Conservation (phyloP, 179 eudicot genomes). For the Monotropa hypopitys region DNA sequence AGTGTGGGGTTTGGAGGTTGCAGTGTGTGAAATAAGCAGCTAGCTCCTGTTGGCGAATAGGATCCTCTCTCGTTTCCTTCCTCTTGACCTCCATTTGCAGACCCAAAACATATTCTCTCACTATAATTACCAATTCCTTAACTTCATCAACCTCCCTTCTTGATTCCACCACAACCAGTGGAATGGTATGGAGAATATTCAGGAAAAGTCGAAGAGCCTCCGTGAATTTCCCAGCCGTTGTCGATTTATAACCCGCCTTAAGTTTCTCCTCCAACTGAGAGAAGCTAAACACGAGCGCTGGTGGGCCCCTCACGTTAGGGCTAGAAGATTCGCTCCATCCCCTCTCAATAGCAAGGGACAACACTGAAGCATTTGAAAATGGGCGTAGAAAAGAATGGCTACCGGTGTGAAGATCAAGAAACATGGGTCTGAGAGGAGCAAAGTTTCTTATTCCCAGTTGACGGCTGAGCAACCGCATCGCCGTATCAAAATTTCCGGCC, state of each 20-base stretch:
- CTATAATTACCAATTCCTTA: constrained; percentile 61
- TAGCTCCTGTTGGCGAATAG: constrained; percentile 66
- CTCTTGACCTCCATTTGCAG: constrained; percentile 57
- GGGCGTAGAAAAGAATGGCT: constrained; percentile 66
- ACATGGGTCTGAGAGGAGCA: constrained; percentile 49
- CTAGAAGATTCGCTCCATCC: constrained; percentile 77
- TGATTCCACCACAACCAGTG: constrained; percentile 57
- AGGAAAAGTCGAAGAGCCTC: constrained; percentile 55
- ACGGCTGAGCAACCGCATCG: constrained; percentile 72
- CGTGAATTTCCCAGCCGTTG: constrained; percentile 47
- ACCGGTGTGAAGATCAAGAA: constrained; percentile 55
- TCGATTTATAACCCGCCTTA: constrained; percentile 48
- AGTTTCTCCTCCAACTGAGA: constrained; percentile 73
- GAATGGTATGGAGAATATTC: constrained; percentile 50
- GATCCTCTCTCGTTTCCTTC: constrained; percentile 42
- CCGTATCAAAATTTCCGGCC: constrained; percentile 91
- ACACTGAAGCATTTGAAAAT: constrained; percentile 55
- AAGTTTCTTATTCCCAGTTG: constrained; percentile 75
- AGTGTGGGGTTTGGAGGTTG: constrained; percentile 55
- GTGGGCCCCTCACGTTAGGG: constrained; percentile 77
- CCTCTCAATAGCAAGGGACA: constrained; percentile 57
- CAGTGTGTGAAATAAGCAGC: constrained; percentile 80
- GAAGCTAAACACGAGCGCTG: constrained; percentile 58
- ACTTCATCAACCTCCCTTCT: constrained; percentile 74
- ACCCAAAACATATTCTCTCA: constrained; percentile 63